phyloP scores from a whole-genome alignment of 192 early-diverging fungal species.

The Spinellus fusiger region DNA sequence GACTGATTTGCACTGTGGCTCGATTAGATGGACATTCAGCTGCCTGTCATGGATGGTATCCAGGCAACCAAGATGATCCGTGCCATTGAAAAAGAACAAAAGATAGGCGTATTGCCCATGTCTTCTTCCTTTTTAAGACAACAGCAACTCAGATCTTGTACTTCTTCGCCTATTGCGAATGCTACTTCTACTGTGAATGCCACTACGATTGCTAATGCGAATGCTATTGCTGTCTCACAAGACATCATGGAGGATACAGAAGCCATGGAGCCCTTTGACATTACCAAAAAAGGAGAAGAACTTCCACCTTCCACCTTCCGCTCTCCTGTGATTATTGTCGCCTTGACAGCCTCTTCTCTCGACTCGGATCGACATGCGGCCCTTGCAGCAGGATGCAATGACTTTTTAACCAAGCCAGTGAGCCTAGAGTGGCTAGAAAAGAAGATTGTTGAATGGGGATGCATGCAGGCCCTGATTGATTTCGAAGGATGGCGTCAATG shows the following conservation, averaged over 20 bases:
- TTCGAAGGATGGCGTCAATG: conserved; percentile 62
- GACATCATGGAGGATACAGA: neutral
- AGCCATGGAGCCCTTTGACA: neutral
- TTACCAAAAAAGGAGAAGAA: neutral
- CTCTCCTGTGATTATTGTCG: conserved; percentile 82
- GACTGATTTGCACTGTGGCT: neutral
- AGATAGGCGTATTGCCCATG: conserved; percentile 48
- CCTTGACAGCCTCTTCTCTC: conserved; percentile 74
- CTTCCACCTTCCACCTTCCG: conserved; percentile 28
- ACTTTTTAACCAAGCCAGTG: conserved; percentile 87
- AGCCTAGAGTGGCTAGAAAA: conserved; percentile 75
- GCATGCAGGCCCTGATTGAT: conserved; percentile 89
- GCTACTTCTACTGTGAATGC: neutral
- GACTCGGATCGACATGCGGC: conserved; percentile 68
- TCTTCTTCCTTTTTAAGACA: neutral
- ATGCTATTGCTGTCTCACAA: neutral
- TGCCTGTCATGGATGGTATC: conserved; percentile 69
- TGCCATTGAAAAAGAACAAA: conserved; percentile 42
- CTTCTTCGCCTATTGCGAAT: neutral
- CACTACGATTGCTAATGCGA: neutral
- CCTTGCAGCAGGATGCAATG: conserved; percentile 81
- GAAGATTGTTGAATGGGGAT: conserved; percentile 89
- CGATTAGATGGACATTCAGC: conserved; percentile 65
- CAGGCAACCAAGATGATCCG: conserved; percentile 60
- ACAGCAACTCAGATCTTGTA: neutral